Evolutionary conservation across 2,329 filamentous ascomycete genomes (phyloP).

Genomic region (Aspergillus carbonarius): DNA sequence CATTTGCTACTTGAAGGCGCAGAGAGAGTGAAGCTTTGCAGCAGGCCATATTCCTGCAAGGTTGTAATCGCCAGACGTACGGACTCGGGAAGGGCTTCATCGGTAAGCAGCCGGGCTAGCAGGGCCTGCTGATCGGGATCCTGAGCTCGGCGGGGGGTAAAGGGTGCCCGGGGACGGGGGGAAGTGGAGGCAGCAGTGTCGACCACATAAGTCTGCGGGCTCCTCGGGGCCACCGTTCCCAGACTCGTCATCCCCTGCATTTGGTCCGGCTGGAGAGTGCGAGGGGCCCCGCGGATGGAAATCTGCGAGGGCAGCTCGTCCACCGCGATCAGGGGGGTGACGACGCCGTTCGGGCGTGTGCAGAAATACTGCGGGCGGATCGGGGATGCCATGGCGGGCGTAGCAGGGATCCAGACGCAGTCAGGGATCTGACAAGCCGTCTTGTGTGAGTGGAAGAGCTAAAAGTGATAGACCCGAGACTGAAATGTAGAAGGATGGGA

Average conservation of each 20-base stretch:
- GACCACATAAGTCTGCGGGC: conserved; percentile 37
- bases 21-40: conserved; percentile 19
- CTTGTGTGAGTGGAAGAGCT: neutral
- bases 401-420: neutral
- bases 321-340: conserved; percentile 46
- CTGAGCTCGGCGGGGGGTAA: conserved; percentile 10
- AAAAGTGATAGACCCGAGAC: neutral
- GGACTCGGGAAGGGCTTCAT: conserved; percentile 19
- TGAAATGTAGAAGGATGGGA: neutral
- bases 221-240: conserved; percentile 30
- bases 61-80: conserved; percentile 24
- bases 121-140: conserved; percentile 21
- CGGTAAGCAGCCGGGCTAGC: conserved; percentile 21
- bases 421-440: neutral
- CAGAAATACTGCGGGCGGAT: conserved; percentile 44
- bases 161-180: conserved; percentile 6
- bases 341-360: conserved; percentile 40
- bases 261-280: conserved; percentile 34
- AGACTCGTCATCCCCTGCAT: conserved; percentile 46
- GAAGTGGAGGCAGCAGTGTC: conserved; percentile 14
- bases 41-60: conserved; percentile 21
- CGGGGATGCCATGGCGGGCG: conserved; percentile 21
- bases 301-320: conserved; percentile 46
- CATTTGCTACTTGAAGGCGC: conserved; percentile 15
- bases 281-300: conserved; percentile 38